These are phyloP conservation scores for Schizophyllum commune DNA, from an alignment of 1,284 basidiomycete species.

Conservation along the genomic window DNA sequence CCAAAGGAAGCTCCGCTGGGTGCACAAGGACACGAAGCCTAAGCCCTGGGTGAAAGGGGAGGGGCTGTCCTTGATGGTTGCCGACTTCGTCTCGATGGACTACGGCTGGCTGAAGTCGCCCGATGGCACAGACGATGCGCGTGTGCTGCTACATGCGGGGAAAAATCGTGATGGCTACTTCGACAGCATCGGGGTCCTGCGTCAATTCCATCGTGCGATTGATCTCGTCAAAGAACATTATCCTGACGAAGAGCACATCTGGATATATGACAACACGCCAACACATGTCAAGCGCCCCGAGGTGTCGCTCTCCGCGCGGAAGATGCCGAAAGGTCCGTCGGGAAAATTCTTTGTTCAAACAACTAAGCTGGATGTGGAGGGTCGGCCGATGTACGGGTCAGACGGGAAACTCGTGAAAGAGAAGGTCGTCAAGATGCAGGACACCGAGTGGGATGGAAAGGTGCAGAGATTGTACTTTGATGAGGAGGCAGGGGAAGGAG, in stretches of 20 bases:
- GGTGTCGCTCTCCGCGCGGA: slow-evolving; percentile 21
- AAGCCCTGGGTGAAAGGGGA: slow-evolving; percentile 22
- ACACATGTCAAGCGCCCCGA: slow-evolving; percentile 24
- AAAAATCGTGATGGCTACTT: slow-evolving; percentile 25
- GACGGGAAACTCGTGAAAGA: slow-evolving; percentile 7
- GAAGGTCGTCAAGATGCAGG: slow-evolving; percentile 9
- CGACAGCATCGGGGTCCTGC: slow-evolving; percentile 17
- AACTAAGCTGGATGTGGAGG: slow-evolving; percentile 4
- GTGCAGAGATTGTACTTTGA: slow-evolving; percentile 11
- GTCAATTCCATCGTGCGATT: slow-evolving; percentile 19
- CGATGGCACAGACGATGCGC: slow-evolving; percentile 13
- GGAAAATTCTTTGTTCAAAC: slow-evolving; percentile 10
- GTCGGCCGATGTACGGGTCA: slow-evolving; percentile 8
- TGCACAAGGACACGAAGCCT: slow-evolving; percentile 11
- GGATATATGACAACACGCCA: slow-evolving; percentile 28
- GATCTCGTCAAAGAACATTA: slow-evolving; percentile 19
- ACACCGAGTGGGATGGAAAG: background rate
- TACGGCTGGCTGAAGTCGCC: slow-evolving; percentile 15
- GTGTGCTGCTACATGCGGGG: slow-evolving; percentile 20
- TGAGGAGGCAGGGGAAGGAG: slow-evolving; percentile 8
- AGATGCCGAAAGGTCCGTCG: slow-evolving; percentile 23
- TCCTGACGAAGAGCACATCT: slow-evolving; percentile 20
- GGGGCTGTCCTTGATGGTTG: slow-evolving; percentile 22
- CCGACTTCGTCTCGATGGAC: slow-evolving; percentile 22
- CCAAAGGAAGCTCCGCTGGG: slow-evolving; percentile 16